phyloP scores from a whole-genome alignment of 108 stramenopile species.

The Mayamaea pseudoterrestris region DNA sequence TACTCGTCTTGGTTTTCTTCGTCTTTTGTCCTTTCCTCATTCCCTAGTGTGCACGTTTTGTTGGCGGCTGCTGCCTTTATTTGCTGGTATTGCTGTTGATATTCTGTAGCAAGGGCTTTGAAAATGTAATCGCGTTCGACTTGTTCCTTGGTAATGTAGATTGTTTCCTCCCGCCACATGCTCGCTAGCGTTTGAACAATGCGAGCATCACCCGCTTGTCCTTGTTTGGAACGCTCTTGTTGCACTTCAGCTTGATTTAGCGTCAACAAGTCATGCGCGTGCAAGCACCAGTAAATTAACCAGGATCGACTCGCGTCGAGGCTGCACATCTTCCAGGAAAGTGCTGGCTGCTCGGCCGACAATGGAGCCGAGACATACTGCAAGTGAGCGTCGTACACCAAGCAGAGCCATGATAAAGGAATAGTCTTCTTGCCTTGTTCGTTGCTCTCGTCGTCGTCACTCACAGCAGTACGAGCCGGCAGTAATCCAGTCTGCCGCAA shows the following conservation, averaged over 20 bases:
- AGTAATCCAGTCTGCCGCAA: conserved; percentile 51
- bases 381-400: conserved; percentile 28
- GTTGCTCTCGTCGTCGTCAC: not conserved
- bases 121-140: too few relatives aligned
- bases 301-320: conserved; percentile 94
- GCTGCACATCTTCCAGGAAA: conserved; percentile 21
- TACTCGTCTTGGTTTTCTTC: not conserved
- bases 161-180: too few relatives aligned
- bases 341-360: not conserved
- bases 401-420: conserved; percentile 10
- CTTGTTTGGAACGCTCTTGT: not conserved
- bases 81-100: conserved; percentile 39
- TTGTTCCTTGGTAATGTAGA: too few relatives aligned
- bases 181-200: too few relatives aligned
- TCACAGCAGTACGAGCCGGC: conserved; percentile 2
- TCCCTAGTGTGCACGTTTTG: too few relatives aligned
- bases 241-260: conserved; percentile 19
- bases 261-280: conserved; percentile 81
- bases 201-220: too few relatives aligned
- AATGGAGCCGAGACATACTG: conserved; percentile 17
- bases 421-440: not conserved
- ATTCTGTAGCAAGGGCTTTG: conserved; percentile 8
- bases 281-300: conserved; percentile 94
- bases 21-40: not conserved
- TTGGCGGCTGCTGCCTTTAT: too few relatives aligned